Evolutionary conservation across 139 green algal genomes (phyloP).

Genomic region (Chlamydomonas sp.): DNA sequence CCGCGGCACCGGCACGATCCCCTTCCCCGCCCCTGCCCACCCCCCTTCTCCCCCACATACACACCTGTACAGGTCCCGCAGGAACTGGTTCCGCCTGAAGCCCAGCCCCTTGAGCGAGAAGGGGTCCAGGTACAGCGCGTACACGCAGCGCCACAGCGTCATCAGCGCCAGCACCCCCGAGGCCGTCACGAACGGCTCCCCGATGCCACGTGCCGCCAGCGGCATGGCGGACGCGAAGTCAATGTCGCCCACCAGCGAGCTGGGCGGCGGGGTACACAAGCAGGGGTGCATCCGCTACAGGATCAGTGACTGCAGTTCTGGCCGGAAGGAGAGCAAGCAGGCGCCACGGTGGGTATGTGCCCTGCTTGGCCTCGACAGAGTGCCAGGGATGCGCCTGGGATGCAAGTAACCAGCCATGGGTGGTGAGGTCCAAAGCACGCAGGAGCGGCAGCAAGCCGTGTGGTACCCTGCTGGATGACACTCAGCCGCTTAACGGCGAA

Average conservation of each 20-base stretch:
- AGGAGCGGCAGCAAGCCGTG: no score
- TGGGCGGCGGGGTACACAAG: background rate
- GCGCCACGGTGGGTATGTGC: no score
- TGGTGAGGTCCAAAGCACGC: no score
- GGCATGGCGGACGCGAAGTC: constrained; percentile 66
- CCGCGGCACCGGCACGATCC: constrained; percentile 2
- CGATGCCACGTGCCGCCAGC: constrained; percentile 69
- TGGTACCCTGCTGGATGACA: no score
- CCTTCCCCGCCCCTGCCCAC: background rate
- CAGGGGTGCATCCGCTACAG: no score
- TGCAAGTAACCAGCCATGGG: no score
- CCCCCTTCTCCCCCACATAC: background rate
- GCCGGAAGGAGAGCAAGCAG: no score
- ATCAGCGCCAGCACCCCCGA: constrained; percentile 77
- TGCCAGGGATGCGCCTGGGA: no score
- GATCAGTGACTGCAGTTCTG: no score
- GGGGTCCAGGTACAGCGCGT: constrained; percentile 74
- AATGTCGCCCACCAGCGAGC: constrained; percentile 52
- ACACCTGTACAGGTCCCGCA: constrained; percentile 20
- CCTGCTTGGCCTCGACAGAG: no score
- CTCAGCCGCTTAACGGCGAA: no score
- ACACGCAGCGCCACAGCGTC: constrained; percentile 75
- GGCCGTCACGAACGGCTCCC: constrained; percentile 69
- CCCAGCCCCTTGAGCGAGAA: constrained; percentile 44
- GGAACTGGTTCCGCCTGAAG: constrained; percentile 30